These are phyloP conservation scores for Phyllosticta capitalensis DNA, from an alignment of 2,329 filamentous ascomycete genomes.

Conservation along the genomic window DNA sequence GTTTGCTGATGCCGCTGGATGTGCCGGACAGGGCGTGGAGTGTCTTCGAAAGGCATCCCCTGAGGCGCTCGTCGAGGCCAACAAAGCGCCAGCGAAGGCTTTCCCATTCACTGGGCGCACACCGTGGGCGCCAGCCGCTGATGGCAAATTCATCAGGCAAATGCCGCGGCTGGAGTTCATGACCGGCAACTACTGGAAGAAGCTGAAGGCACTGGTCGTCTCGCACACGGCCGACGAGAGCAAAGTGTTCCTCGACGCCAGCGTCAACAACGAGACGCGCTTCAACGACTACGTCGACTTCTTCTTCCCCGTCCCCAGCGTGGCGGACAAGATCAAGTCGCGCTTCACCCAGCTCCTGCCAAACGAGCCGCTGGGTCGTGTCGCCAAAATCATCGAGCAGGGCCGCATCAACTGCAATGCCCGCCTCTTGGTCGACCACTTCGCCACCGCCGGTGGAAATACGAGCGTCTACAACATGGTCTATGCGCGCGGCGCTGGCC, in stretches of 20 bases:
- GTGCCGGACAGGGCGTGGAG: constrained; percentile 14
- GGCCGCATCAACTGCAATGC: neutral
- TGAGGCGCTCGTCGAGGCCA: constrained; percentile 20
- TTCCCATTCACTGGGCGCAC: constrained; percentile 18
- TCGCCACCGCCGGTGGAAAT: neutral
- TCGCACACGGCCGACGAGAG: constrained; percentile 26
- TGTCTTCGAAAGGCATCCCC: constrained; percentile 22
- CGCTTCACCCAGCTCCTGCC: neutral
- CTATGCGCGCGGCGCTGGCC: neutral
- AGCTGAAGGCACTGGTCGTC: constrained; percentile 21
- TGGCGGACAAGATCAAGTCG: neutral
- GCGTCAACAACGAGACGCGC: constrained; percentile 15
- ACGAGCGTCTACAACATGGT: constrained; percentile 1
- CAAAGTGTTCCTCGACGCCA: constrained; percentile 19
- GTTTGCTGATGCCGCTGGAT: constrained; percentile 21
- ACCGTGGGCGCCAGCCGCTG: constrained; percentile 24
- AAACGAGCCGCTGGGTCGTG: neutral
- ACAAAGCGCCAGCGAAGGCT: constrained; percentile 11
- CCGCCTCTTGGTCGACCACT: neutral
- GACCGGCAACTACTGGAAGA: constrained; percentile 26
- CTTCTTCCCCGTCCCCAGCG: neutral
- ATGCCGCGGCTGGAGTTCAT: constrained; percentile 24
- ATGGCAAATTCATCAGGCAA: constrained; percentile 25
- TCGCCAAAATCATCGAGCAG: neutral
- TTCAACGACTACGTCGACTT: neutral